Evolutionary conservation across 345 rosid species (phyloP).

Genomic region (Gossypium thurberi): DNA sequence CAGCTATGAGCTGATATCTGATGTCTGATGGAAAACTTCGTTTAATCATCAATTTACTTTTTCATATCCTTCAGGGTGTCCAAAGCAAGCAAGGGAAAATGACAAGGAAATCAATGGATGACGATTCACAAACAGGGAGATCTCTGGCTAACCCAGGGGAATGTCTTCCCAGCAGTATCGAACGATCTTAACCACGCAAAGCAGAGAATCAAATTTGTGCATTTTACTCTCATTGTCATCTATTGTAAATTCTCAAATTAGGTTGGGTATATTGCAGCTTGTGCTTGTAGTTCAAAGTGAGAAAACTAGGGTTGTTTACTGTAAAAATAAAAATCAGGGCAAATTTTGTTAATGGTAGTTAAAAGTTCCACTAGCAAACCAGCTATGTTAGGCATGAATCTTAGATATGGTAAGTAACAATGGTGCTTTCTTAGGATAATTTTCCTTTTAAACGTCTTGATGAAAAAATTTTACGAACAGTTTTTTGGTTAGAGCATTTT

Average conservation of each 20-base stretch:
- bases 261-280: neutral
- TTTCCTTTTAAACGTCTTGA: neutral
- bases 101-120: slow-evolving; percentile 9
- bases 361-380: neutral
- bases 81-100: slow-evolving; percentile 31
- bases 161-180: slow-evolving; percentile 4
- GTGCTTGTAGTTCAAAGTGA: neutral
- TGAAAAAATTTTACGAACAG: neutral
- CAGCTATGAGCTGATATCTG: neutral
- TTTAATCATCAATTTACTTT: neutral
- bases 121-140: neutral
- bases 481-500: neutral
- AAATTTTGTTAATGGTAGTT: neutral
- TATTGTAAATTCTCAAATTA: neutral
- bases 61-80: slow-evolving; percentile 22
- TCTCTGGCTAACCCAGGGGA: neutral
- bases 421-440: neutral
- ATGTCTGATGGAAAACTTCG: neutral
- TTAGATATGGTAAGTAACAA: neutral
- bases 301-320: neutral
- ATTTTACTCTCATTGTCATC: neutral
- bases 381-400: neutral
- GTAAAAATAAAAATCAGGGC: neutral
- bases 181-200: neutral
- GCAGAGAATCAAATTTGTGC: neutral